phyloP scores from a whole-genome alignment of 768 basidiomycete genomes.

The Tylopilus intermedius region DNA sequence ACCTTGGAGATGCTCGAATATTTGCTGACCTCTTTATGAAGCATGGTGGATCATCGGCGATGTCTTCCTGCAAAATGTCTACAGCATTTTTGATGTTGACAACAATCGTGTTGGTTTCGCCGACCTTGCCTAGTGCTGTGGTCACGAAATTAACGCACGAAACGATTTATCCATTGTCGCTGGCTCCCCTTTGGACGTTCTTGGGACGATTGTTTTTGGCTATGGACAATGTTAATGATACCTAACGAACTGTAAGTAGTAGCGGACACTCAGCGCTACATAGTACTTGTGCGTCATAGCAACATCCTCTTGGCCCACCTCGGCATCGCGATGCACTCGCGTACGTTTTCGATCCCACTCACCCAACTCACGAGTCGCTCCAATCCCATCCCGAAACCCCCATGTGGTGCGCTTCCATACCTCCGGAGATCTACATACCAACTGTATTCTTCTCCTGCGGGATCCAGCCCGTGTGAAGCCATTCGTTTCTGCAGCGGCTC shows the following conservation, averaged over 20 bases:
- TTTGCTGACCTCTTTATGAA: conserved; percentile 9
- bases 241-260: too few relatives aligned
- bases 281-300: conserved; percentile 33
- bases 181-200: neutral
- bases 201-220: conserved; percentile 3
- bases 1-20: neutral
- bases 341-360: conserved; percentile 82
- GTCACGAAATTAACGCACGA: neutral
- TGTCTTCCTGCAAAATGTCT: conserved; percentile 32
- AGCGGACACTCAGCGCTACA: neutral
- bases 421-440: conserved; percentile 85
- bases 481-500: conserved; percentile 51
- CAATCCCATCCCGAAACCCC: conserved; percentile 94
- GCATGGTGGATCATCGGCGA: conserved; percentile 33
- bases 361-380: conserved; percentile 87
- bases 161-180: neutral
- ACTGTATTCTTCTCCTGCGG: conserved; percentile 36
- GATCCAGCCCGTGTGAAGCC: conserved; percentile 40
- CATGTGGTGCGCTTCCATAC: conserved; percentile 87
- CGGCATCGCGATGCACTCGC: conserved; percentile 90
- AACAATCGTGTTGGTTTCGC: conserved; percentile 41
- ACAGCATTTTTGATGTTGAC: conserved; percentile 28
- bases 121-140: conserved; percentile 19
- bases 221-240: neutral
- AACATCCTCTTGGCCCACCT: conserved; percentile 81